A percentile compares a stretch with the other conserved stretches of the same genome.
phyloP scores from a whole-genome alignment of 192 early-diverging fungal genomes.

The Backusella parvicylindrica region DNA sequence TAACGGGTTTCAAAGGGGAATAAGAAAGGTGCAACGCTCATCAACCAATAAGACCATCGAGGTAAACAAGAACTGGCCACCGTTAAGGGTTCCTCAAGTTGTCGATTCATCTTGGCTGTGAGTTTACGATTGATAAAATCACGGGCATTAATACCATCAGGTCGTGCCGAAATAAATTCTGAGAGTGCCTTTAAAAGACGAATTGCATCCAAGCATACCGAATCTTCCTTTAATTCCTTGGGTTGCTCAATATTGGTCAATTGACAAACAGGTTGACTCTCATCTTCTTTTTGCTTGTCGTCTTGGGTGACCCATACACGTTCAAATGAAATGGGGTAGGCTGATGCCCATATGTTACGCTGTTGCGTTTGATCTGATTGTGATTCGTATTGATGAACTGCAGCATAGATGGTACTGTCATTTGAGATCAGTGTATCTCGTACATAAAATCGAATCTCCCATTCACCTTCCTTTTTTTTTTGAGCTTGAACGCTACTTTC shows the following conservation, averaged over 20 bases:
- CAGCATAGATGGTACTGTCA: slow-evolving; percentile 67
- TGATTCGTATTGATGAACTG: slow-evolving; percentile 56
- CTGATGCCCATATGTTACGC: slow-evolving; percentile 54
- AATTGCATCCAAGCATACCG: slow-evolving; percentile 30
- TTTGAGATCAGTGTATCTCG: slow-evolving; percentile 39
- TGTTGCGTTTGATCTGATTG: not conserved
- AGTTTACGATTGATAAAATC: slow-evolving; percentile 80
- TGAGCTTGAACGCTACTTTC: not conserved
- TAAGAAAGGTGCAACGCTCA: slow-evolving; percentile 70
- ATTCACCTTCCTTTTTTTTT: slow-evolving; percentile 34
- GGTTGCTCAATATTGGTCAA: not conserved
- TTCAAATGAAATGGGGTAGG: slow-evolving; percentile 56
- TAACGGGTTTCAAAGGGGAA: slow-evolving; percentile 80
- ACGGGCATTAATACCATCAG: slow-evolving; percentile 17
- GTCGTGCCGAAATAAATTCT: slow-evolving; percentile 33
- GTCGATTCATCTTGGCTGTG: slow-evolving; percentile 79
- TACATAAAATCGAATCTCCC: slow-evolving; percentile 60
- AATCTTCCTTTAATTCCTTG: not conserved
- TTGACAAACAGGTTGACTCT: not conserved
- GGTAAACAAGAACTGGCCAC: slow-evolving; percentile 82
- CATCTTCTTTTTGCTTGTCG: not conserved
- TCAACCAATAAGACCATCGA: slow-evolving; percentile 64
- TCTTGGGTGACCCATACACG: slow-evolving; percentile 26
- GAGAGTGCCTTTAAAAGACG: slow-evolving; percentile 40
- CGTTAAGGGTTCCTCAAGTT: slow-evolving; percentile 86